Evolutionary conservation across 371 early-diverging fungal species (phyloP).

Genomic region (Batkoa obscura): DNA sequence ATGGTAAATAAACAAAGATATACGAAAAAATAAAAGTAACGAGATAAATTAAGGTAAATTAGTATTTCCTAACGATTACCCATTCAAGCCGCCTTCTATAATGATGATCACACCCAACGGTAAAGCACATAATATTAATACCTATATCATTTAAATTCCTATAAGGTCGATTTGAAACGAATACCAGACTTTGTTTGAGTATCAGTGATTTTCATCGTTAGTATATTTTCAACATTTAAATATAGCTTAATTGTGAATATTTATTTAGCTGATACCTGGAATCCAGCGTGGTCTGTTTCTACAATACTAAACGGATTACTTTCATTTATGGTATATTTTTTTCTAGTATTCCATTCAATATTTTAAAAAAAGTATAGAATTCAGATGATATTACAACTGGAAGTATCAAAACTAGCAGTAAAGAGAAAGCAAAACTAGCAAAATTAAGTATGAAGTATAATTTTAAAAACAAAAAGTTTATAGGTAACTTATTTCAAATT

Average conservation of each 20-base stretch:
- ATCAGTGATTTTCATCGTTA: conserved; percentile 90
- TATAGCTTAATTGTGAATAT: neutral
- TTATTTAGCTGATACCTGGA: conserved; percentile 50
- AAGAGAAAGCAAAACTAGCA: no score
- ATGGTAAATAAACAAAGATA: conserved; percentile 29
- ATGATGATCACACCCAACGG: conserved; percentile 88
- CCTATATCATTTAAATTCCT: conserved; percentile 3
- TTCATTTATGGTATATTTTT: conserved; percentile 70
- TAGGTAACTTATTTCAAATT: no score
- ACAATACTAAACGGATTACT: conserved; percentile 87
- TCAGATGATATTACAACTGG: no score
- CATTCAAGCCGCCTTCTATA: conserved; percentile 88
- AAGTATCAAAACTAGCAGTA: no score
- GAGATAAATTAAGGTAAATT: conserved; percentile 30
- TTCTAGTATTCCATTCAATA: neutral
- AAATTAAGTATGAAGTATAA: no score
- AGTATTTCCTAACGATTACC: conserved; percentile 88
- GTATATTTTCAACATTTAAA: neutral
- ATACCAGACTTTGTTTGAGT: conserved; percentile 76
- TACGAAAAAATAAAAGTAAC: neutral
- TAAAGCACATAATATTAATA: neutral
- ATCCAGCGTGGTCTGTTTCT: conserved; percentile 90
- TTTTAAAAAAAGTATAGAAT: no score
- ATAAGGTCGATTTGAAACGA: conserved; percentile 68
- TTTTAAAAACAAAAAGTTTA: no score